Evolutionary conservation across 108 stramenopile genomes (phyloP).

Genomic region (Stephanodiscus triporus): DNA sequence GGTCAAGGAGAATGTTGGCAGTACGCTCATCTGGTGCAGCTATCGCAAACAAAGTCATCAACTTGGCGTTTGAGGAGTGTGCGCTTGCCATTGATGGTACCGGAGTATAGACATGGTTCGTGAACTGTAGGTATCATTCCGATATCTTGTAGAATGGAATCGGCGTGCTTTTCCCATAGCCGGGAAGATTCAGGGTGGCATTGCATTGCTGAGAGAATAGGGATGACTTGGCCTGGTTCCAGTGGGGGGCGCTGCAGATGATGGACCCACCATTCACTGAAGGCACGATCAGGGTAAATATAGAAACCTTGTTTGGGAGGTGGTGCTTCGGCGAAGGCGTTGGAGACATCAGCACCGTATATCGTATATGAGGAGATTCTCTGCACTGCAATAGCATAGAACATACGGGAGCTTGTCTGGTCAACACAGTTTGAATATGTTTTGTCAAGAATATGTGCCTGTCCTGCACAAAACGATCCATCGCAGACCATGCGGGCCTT

Average conservation of each 20-base stretch:
- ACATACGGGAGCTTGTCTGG: constrained; percentile 13
- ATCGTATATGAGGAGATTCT: constrained; percentile 16
- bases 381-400: constrained; percentile 30
- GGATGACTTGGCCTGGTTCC: constrained; percentile 25
- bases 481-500: too few relatives aligned
- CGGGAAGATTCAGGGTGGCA: constrained; percentile 23
- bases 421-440: constrained; percentile 10
- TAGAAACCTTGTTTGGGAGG: constrained; percentile 34
- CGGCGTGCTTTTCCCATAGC: constrained; percentile 20
- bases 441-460: constrained; percentile 7
- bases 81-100: background rate
- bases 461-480: background rate
- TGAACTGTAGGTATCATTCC: constrained; percentile 4
- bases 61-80: background rate
- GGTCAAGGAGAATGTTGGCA: background rate
- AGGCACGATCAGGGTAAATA: constrained; percentile 35
- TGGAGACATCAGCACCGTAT: constrained; percentile 43
- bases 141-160: background rate
- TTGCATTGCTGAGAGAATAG: constrained; percentile 19
- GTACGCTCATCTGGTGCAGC: background rate
- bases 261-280: constrained; percentile 34
- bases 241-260: constrained; percentile 16
- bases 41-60: background rate
- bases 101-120: constrained; percentile 20
- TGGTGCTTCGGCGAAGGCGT: constrained; percentile 47